Conservation (phyloP, 2,329 filamentous ascomycete species). For the Pseudocercospora fuligena region DNA sequence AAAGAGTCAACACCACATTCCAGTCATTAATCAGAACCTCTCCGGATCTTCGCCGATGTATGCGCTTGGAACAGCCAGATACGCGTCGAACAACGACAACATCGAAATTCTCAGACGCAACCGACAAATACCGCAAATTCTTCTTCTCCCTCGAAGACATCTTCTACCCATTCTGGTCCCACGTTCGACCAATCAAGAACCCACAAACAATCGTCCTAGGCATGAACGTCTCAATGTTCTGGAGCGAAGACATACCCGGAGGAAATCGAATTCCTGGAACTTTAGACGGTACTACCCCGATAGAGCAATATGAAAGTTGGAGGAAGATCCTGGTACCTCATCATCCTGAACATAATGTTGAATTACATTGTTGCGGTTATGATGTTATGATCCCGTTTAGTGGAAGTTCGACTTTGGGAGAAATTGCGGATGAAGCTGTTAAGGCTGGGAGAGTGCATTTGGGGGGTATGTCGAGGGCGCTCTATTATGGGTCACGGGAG, state of each 20-base stretch:
- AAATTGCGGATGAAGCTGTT: slow-evolving; percentile 32
- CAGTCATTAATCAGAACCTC: slow-evolving; percentile 27
- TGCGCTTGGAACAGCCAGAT: slow-evolving; percentile 27
- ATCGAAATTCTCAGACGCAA: slow-evolving; percentile 19
- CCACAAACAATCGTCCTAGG: slow-evolving; percentile 24
- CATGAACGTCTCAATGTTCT: slow-evolving; percentile 31
- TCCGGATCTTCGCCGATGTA: slow-evolving; percentile 24
- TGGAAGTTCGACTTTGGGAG: slow-evolving; percentile 24
- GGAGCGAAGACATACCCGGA: slow-evolving; percentile 26
- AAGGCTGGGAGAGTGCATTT: slow-evolving; percentile 28
- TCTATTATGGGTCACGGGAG: slow-evolving; percentile 24
- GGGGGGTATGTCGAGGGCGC: slow-evolving; percentile 23
- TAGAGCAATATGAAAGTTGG: slow-evolving; percentile 28
- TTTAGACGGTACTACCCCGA: slow-evolving; percentile 24
- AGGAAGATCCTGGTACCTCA: slow-evolving; percentile 29
- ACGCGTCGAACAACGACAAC: background rate
- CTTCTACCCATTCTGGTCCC: slow-evolving; percentile 32
- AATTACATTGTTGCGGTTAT: slow-evolving; percentile 32
- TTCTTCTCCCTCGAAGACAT: slow-evolving; percentile 29
- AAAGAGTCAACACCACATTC: slow-evolving; percentile 29
- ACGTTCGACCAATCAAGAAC: slow-evolving; percentile 24
- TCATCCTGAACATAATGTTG: slow-evolving; percentile 25
- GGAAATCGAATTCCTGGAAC: slow-evolving; percentile 19
- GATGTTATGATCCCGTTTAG: slow-evolving; percentile 26
- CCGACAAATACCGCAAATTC: slow-evolving; percentile 28